Conservation (phyloP, 73 alveolate species). For the Loxodes magnus region DNA sequence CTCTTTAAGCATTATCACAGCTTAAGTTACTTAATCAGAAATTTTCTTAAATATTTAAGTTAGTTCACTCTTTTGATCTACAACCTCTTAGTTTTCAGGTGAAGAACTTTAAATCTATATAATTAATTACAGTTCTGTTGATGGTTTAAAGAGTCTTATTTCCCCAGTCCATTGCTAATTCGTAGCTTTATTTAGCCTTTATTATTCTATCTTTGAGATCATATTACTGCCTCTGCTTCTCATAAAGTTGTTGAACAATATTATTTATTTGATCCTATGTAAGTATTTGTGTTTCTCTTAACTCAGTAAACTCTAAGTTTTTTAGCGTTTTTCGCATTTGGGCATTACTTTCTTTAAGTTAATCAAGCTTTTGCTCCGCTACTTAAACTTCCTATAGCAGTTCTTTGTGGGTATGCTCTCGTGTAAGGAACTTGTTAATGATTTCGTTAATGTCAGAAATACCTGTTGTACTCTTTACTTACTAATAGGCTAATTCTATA, state of each 20-base stretch:
- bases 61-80: background rate
- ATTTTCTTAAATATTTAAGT: background rate
- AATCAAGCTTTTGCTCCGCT: constrained; percentile 64
- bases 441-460: constrained; percentile 70
- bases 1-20: background rate
- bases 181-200: background rate
- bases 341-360: constrained; percentile 54
- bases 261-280: background rate
- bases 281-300: background rate
- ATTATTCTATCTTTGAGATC: background rate
- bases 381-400: constrained; percentile 60
- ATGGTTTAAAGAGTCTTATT: background rate
- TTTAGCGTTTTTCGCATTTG: constrained; percentile 16
- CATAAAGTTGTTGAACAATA: background rate
- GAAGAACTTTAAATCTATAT: too few species aligned
- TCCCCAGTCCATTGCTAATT: constrained; percentile 5
- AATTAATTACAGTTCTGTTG: too few species aligned
- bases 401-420: constrained; percentile 67
- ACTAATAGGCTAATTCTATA: constrained; percentile 70
- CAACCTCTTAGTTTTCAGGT: too few species aligned
- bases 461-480: constrained; percentile 69
- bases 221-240: background rate
- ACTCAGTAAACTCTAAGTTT: background rate
- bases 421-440: constrained; percentile 61
- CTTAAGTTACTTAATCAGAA: background rate